Evolutionary conservation across 2,329 filamentous ascomycete species (phyloP).

Genomic region (Pestalotiopsis sp.): DNA sequence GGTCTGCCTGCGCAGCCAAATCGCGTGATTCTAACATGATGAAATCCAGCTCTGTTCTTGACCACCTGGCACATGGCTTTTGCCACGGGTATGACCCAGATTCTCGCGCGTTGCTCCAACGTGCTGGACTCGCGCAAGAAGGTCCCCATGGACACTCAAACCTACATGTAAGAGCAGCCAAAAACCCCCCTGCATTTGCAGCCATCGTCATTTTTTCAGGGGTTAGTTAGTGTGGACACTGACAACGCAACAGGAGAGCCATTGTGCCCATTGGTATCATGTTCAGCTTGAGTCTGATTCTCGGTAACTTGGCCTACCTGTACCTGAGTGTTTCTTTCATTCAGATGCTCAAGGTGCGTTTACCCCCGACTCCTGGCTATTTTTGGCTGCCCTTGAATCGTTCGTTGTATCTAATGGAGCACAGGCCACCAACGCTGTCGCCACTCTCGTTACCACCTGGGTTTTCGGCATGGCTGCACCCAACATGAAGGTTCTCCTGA

Average conservation of each 20-base stretch:
- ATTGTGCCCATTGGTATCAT: conserved; percentile 68
- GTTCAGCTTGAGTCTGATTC: conserved; percentile 67
- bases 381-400: conserved; percentile 19
- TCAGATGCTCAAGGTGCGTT: conserved; percentile 63
- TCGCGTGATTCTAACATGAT: background rate
- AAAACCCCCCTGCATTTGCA: background rate
- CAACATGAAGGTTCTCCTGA: conserved; percentile 45
- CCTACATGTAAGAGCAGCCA: conserved; percentile 47
- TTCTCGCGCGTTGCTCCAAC: conserved; percentile 63
- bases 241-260: conserved; percentile 38
- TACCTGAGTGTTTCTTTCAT: conserved; percentile 70
- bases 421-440: conserved; percentile 65
- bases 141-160: conserved; percentile 60
- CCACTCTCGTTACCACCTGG: conserved; percentile 66
- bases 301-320: conserved; percentile 68
- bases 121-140: conserved; percentile 64
- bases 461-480: conserved; percentile 53
- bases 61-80: conserved; percentile 71
- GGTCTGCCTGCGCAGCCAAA: background rate
- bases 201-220: background rate
- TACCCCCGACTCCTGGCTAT: background rate
- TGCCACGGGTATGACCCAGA: conserved; percentile 65
- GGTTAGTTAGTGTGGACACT: background rate
- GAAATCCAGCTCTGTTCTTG: conserved; percentile 51
- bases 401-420: conserved; percentile 9